Evolutionary conservation across 2,329 filamentous ascomycete species (phyloP).

Genomic region (Mariannaea elegans): DNA sequence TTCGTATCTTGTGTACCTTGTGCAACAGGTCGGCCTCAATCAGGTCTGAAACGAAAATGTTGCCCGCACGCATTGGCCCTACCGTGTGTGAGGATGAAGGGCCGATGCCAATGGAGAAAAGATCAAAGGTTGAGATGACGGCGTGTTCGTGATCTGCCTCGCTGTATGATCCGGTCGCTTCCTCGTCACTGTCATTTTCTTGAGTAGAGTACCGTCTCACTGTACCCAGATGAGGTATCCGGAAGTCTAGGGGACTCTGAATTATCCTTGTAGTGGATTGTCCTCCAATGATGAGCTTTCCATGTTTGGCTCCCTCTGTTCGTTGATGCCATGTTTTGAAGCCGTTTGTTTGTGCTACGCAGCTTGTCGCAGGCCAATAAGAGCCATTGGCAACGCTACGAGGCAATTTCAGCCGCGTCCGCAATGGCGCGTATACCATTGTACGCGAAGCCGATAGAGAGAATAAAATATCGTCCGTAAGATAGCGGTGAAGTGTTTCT

Average conservation of each 20-base stretch:
- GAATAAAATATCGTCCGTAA: not conserved
- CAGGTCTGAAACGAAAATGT: constrained; percentile 60
- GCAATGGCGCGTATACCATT: constrained; percentile 10
- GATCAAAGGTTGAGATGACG: constrained; percentile 61
- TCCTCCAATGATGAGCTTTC: not conserved
- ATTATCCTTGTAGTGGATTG: not conserved
- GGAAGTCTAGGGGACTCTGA: not conserved
- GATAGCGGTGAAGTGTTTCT: constrained; percentile 9
- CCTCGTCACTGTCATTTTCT: constrained; percentile 41
- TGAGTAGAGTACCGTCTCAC: not conserved
- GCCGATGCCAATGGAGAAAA: constrained; percentile 62
- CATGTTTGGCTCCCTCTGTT: not conserved
- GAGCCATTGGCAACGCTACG: constrained; percentile 5
- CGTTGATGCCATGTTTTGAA: constrained; percentile 2
- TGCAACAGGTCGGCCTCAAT: constrained; percentile 55
- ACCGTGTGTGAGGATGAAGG: constrained; percentile 62
- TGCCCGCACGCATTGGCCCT: constrained; percentile 61
- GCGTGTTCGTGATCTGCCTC: constrained; percentile 61
- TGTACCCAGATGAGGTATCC: not conserved
- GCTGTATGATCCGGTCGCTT: constrained; percentile 53
- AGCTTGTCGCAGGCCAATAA: not conserved
- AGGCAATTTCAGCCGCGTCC: constrained; percentile 7
- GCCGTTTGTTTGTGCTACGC: not conserved
- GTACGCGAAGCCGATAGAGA: not conserved
- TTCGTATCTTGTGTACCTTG: constrained; percentile 56